Evolutionary conservation across 352 stramenopile genomes (phyloP), one percentile per base, ranked within the genome.

Genomic region (Phytophthora agathidicida): DNA sequence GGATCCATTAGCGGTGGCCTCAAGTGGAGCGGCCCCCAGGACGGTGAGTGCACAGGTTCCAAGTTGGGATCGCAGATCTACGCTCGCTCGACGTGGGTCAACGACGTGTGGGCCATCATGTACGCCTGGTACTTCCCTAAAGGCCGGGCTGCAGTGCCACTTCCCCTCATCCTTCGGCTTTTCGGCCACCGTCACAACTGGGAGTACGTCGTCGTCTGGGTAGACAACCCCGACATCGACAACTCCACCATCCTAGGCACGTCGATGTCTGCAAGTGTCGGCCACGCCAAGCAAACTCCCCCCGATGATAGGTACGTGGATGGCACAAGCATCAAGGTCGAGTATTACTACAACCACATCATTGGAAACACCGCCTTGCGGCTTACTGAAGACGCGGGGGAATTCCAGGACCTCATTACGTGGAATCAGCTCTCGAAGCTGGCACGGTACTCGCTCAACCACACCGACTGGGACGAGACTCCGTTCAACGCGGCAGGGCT

Each of bases 171-270:
- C 14, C 28, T 46, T 51, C 37, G 45, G 33, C 46, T 60, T 11
- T 65, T 65, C 24, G 71, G 71, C 3, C 67, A 75, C 39, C 67
- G 71, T 5, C 67, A 80, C 60, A 71, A 80, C 52, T 81, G 71
- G 71, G 68, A 81, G 46, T 70, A 75, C 19, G 45, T 32, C 19
- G 43, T 81, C 28, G 53, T 81, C n/a, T 75, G 60, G 60, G 58
- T 69, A 14, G 55, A 61, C 26, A 58, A 71, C 17, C 46, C 54
- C 20, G 39, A 45, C 9, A 20, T 22, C 13, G 46, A 61, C 7
- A 70, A 60, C 41, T 37, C 60, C 5, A 56, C 60, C 1, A 54
- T 70, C 33, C 17, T 70, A 20, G 54, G 54, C 28, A 33, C 60
- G 16, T 65, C 60, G 6, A 65, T 70, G 54, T 65, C 60, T 33